phyloP scores from a whole-genome alignment of 495 filamentous ascomycete species.

The Neurospora cerealis region DNA sequence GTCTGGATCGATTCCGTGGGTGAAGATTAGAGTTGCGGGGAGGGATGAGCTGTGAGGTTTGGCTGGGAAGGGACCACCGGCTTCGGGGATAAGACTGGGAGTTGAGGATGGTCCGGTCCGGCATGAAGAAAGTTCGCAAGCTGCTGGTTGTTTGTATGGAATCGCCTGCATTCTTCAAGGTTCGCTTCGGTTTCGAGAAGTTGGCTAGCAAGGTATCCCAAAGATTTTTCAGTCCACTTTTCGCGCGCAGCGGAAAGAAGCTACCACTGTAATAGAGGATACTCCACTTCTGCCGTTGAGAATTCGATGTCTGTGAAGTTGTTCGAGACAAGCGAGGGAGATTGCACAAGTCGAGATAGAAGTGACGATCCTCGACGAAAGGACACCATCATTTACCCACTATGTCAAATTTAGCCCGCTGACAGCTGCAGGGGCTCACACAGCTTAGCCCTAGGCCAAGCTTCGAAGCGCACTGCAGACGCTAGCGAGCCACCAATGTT shows the following conservation, averaged over 20 bases:
- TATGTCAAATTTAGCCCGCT: neutral
- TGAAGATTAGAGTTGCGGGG: constrained; percentile 19
- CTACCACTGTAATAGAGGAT: neutral
- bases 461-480: neutral
- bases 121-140: no score
- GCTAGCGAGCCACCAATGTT: neutral
- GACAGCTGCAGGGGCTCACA: neutral
- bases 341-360: no score
- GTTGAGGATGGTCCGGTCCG: no score
- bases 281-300: neutral
- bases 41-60: constrained; percentile 24
- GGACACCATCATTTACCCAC: neutral
- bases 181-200: neutral
- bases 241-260: neutral
- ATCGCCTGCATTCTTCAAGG: neutral
- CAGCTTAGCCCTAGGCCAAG: neutral
- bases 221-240: neutral
- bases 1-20: constrained; percentile 12
- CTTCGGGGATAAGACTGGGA: no score
- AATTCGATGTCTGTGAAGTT: neutral
- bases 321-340: neutral
- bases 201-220: neutral
- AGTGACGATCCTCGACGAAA: neutral
- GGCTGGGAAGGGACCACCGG: neutral
- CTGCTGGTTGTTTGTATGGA: no score